Evolutionary conservation across 2,329 filamentous ascomycete genomes (phyloP).

Genomic region (Aspergillus fumigatus): DNA sequence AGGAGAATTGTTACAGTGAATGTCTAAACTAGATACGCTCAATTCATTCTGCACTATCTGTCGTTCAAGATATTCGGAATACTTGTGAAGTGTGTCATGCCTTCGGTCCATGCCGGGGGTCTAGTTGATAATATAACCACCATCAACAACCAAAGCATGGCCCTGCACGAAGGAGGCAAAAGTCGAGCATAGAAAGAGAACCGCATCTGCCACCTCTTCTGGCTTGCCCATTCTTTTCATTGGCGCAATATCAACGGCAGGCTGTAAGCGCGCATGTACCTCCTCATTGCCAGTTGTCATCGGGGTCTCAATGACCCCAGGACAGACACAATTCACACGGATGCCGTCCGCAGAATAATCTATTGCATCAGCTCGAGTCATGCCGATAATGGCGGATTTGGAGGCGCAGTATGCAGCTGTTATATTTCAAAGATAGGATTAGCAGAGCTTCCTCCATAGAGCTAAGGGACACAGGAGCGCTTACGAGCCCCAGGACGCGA

Average conservation of each 20-base stretch:
- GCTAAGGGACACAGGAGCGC: conserved; percentile 13
- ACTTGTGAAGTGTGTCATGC: not conserved
- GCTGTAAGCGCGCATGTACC: conserved; percentile 35
- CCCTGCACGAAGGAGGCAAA: conserved; percentile 51
- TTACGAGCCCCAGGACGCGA: conserved; percentile 43
- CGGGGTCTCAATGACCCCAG: conserved; percentile 46
- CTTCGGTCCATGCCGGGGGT: not conserved
- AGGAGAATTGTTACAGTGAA: conserved; percentile 3
- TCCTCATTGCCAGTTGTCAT: conserved; percentile 43
- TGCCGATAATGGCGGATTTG: conserved; percentile 55
- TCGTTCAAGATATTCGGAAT: no score
- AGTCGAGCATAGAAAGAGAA: conserved; percentile 47
- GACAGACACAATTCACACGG: conserved; percentile 33
- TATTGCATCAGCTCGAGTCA: conserved; percentile 55
- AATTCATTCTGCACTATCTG: not conserved
- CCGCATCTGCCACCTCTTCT: conserved; percentile 48
- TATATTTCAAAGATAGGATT: not conserved
- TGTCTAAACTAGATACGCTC: not conserved
- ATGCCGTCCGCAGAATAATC: conserved; percentile 46
- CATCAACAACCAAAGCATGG: conserved; percentile 50
- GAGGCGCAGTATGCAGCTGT: conserved; percentile 54
- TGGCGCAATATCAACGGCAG: conserved; percentile 45
- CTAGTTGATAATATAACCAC: conserved; percentile 46
- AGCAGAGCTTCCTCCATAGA: no score
- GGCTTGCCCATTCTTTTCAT: conserved; percentile 50